Evolutionary conservation across 129 eudicot species (phyloP).

Genomic region (Artemisia annua): DNA sequence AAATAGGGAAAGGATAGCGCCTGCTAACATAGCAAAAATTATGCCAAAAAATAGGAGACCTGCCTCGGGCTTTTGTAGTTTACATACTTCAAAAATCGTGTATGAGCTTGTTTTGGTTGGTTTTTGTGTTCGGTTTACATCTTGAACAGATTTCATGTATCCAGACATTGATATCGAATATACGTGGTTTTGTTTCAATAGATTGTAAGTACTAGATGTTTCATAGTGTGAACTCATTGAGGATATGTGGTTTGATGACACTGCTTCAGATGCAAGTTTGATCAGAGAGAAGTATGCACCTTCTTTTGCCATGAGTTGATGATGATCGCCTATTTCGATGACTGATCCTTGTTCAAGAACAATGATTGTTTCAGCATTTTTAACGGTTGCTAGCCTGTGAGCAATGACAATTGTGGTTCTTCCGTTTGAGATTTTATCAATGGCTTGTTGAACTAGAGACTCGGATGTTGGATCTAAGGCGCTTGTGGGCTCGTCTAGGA

Average conservation of each 20-base stretch:
- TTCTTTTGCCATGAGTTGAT: constrained; percentile 65
- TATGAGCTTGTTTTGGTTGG: constrained; percentile 30
- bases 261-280: constrained; percentile 68
- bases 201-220: constrained; percentile 30
- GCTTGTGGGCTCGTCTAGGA: constrained; percentile 88
- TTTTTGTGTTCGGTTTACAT: constrained; percentile 28
- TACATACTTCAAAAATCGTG: constrained; percentile 51
- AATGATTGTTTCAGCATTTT: constrained; percentile 59
- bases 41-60: constrained; percentile 49
- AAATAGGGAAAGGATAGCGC: constrained; percentile 73
- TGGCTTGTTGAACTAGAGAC: constrained; percentile 69
- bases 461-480: constrained; percentile 77
- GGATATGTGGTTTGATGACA: constrained; percentile 32
- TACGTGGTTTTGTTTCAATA: constrained; percentile 36
- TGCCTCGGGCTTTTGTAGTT: constrained; percentile 60
- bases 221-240: constrained; percentile 23
- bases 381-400: constrained; percentile 85
- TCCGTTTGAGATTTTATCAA: constrained; percentile 67
- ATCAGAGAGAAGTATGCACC: constrained; percentile 65
- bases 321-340: constrained; percentile 70
- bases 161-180: constrained; percentile 48
- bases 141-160: constrained; percentile 48
- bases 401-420: constrained; percentile 84
- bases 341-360: constrained; percentile 72
- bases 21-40: constrained; percentile 58